Conservation (phyloP, 805 yeast genomes). For the Ogataea angusta region DNA sequence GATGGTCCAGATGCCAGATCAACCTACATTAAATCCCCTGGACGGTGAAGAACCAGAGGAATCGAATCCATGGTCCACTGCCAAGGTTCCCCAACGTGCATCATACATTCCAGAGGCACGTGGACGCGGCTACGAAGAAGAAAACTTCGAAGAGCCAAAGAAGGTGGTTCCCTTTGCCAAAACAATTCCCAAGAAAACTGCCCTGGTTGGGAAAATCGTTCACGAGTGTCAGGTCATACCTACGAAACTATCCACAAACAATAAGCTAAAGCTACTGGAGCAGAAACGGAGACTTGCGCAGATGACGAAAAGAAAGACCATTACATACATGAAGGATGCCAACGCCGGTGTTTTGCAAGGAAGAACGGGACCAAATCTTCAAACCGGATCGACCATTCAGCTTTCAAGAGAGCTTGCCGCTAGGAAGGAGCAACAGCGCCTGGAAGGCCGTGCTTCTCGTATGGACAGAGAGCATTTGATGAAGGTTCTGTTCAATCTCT, state of each 20-base stretch:
- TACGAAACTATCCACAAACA: constrained; percentile 66
- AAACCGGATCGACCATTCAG: constrained; percentile 61
- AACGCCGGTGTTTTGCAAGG: constrained; percentile 87
- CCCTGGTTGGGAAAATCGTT: constrained; percentile 79
- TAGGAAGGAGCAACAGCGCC: constrained; percentile 50
- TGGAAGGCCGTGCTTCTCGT: constrained; percentile 87
- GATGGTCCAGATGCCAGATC: constrained; percentile 50
- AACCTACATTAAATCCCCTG: constrained; percentile 43
- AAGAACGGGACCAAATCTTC: constrained; percentile 80
- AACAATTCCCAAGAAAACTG: constrained; percentile 85
- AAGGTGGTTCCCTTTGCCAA: constrained; percentile 76
- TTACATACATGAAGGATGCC: constrained; percentile 54
- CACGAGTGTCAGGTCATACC: constrained; percentile 93
- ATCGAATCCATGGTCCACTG: constrained; percentile 30
- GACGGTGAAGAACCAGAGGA: constrained; percentile 35
- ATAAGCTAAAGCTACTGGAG: constrained; percentile 54
- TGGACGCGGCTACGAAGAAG: constrained; percentile 11
- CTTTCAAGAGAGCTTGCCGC: constrained; percentile 57
- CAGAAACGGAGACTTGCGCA: constrained; percentile 29
- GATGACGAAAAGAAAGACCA: constrained; percentile 42
- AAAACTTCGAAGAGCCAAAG: constrained; percentile 11
- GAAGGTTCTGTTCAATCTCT: constrained; percentile 82
- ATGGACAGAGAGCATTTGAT: constrained; percentile 90
- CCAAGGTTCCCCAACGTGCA: constrained; percentile 22
- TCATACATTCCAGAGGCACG: constrained; percentile 26